Base-by-base conservation (phyloP, 192 early-diverging fungal genomes). In the Mortierella alpina region DNA sequence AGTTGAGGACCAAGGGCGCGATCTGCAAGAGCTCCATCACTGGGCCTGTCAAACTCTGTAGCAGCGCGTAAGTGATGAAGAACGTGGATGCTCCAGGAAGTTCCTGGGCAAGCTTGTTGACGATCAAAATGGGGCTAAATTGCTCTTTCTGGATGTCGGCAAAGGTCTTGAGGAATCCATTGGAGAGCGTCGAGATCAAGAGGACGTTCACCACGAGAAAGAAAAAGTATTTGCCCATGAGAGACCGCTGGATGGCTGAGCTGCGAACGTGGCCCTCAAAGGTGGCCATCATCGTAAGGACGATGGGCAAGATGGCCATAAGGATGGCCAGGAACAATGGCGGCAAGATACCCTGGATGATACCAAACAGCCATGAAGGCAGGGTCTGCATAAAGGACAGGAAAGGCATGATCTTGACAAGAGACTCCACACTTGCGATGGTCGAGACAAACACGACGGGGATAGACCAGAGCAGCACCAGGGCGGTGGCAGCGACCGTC, bases 131-230 rank as follows among this genome's bases (percentile, higher is more conserved):
- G 15, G 60, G 59, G 51, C 54, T 58, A 48, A 80, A 72, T 0
- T 48, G 18, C 11, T 55, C 20, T 20, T 66, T 59, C 5, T 65
- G n/a, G 18, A 72, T 59, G 0, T 13, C 31, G 0, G 6, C 14
- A 9, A 54, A 15, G 10, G 56, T 82, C 44, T 66, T 82, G 22
- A 92, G 57, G 40, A 94, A 61, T 13, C 92, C 92, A 45, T 86
- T 88, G 7, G 92, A 85, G 50, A 95, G 83, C 12, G 94, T 92
- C 6, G 92, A 89, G 46, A 96, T 88, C 15, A 95, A 71, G 40
- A 96, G 87, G 14, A 96, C 91, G 86, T 95, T 92, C 76, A 95
- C 84, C 20, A 94, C 88, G 81, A 92, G 84, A 78, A 95, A 95
- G 59, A 92, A 89, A 75, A 88, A 96, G 79, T 92, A 93, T 46